Evolutionary conservation across 2,329 filamentous ascomycete species (phyloP).

Genomic region (Podosphaera xanthii): DNA sequence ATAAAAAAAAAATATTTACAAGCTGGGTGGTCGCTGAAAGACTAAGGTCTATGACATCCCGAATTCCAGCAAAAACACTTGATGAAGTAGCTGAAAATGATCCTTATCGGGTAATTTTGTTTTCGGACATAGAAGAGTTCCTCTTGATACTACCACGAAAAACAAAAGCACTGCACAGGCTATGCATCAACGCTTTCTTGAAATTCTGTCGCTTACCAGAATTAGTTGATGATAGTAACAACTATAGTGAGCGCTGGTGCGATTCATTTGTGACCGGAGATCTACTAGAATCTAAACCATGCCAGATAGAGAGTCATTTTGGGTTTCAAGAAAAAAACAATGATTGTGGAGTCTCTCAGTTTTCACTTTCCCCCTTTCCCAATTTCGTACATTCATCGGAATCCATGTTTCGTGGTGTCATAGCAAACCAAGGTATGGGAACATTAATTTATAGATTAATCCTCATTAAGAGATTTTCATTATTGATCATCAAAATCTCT

Average conservation of each 20-base stretch:
- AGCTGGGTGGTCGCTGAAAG: conserved; percentile 31
- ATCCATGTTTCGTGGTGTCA: conserved; percentile 11
- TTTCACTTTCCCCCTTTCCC: neutral
- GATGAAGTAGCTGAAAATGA: conserved; percentile 61
- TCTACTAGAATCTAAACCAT: conserved; percentile 12
- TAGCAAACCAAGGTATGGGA: neutral
- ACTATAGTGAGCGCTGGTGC: conserved; percentile 6
- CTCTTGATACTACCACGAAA: conserved; percentile 28
- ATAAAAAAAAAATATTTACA: conserved; percentile 16
- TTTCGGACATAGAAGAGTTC: conserved; percentile 46
- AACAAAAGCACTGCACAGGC: conserved; percentile 18
- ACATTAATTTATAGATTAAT: neutral
- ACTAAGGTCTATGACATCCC: conserved; percentile 23
- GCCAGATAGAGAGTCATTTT: conserved; percentile 3
- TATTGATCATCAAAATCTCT: neutral
- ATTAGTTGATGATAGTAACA: conserved; percentile 6
- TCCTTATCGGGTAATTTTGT: conserved; percentile 62
- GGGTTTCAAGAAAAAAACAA: neutral
- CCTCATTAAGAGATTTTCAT: neutral
- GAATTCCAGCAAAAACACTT: conserved; percentile 44
- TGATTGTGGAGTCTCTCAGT: neutral
- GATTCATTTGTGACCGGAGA: conserved; percentile 31
- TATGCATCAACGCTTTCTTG: conserved; percentile 47
- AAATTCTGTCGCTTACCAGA: conserved; percentile 44
- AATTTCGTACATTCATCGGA: conserved; percentile 20